Conservation (phyloP, 495 filamentous ascomycete species). For the Xanthoparmelia taractica region DNA sequence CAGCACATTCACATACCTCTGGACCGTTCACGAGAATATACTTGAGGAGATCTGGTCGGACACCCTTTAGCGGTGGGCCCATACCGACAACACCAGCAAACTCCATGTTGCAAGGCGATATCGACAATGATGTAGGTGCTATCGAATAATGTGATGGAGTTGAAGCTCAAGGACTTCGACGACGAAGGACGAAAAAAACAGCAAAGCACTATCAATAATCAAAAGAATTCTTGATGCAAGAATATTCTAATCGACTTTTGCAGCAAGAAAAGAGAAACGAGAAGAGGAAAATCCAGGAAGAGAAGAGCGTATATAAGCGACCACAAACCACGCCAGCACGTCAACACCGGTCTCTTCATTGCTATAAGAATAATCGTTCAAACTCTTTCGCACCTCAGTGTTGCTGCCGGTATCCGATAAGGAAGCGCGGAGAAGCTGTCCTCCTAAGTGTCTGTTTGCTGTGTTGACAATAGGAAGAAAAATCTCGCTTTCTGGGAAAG, state of each 20-base stretch:
- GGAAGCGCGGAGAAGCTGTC: no score
- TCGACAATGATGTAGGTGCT: neutral
- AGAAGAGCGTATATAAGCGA: neutral
- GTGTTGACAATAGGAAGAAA: no score
- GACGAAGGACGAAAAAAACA: neutral
- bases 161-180: neutral
- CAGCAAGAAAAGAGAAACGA: neutral
- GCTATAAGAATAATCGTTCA: no score
- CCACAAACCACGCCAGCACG: neutral
- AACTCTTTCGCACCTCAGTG: no score
- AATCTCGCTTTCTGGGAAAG: no score
- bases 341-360: no score
- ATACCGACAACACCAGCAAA: neutral
- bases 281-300: neutral
- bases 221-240: neutral
- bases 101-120: neutral
- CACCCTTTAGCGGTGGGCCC: neutral
- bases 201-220: neutral
- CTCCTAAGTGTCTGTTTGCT: no score
- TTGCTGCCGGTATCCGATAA: no score
- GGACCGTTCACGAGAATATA: neutral
- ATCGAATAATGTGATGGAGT: neutral
- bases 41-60: neutral
- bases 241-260: neutral
- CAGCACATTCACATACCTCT: neutral